A percentile compares a stretch with the other conserved stretches of the same genome.
Conservation (phyloP, 352 stramenopile species). For the Phytophthora vignae region DNA sequence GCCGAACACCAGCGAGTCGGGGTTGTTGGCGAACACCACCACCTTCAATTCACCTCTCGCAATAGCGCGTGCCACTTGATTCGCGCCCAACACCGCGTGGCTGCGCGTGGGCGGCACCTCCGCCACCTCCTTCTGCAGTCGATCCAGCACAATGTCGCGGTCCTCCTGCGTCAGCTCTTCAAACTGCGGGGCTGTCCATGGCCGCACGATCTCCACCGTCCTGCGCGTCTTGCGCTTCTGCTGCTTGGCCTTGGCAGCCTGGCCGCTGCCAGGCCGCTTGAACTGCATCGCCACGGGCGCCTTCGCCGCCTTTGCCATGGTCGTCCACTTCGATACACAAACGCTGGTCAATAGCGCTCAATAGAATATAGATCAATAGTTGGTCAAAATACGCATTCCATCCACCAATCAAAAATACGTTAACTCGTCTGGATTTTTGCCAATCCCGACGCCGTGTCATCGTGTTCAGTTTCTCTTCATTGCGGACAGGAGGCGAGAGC, state of each 20-base stretch:
- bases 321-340: not conserved
- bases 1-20: conserved; percentile 59
- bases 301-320: conserved; percentile 22
- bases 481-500: conserved; percentile 12
- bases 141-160: conserved; percentile 82
- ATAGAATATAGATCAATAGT: not conserved
- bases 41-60: conserved; percentile 55
- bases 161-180: conserved; percentile 74
- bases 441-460: conserved; percentile 13
- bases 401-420: conserved; percentile 1
- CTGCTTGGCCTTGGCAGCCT: conserved; percentile 9
- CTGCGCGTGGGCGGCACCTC: conserved; percentile 23
- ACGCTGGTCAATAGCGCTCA: conserved; percentile 7
- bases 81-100: conserved; percentile 61
- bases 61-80: conserved; percentile 61
- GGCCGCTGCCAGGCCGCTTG: conserved; percentile 18
- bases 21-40: conserved; percentile 76
- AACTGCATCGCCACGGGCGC: conserved; percentile 38
- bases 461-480: conserved; percentile 34
- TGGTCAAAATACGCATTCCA: conserved; percentile 14
- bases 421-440: conserved; percentile 8
- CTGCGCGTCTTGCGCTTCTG: conserved; percentile 28
- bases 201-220: conserved; percentile 35
- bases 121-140: conserved; percentile 70
- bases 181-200: conserved; percentile 64